phyloP scores from a whole-genome alignment of 345 rosid species.

The Microcos paniculata region DNA sequence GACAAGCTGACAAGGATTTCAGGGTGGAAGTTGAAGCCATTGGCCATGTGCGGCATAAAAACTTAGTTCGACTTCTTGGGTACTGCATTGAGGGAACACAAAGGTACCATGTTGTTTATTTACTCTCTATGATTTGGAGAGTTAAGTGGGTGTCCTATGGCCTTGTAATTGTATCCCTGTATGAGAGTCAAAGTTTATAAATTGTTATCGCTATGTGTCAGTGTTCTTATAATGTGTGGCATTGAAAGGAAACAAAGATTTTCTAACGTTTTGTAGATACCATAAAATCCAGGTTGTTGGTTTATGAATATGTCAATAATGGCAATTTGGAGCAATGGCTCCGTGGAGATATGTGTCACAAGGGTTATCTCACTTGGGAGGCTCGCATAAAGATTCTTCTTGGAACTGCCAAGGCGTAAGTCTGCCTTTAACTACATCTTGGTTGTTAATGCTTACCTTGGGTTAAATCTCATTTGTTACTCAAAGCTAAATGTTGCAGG shows the following conservation, averaged over 20 bases:
- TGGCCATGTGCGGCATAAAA: slow-evolving; percentile 94
- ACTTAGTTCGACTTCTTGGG: slow-evolving; percentile 92
- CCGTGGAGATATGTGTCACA: slow-evolving; percentile 73
- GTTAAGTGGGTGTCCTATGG: neutral
- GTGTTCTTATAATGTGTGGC: neutral
- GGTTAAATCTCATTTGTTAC: slow-evolving; percentile 16
- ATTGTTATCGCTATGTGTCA: neutral
- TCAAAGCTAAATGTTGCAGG: slow-evolving; percentile 36
- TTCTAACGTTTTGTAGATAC: neutral
- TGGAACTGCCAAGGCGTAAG: slow-evolving; percentile 97
- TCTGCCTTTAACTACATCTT: slow-evolving; percentile 1
- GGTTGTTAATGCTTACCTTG: neutral
- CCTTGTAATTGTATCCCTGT: neutral
- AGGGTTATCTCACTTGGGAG: slow-evolving; percentile 90
- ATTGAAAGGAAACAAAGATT: neutral
- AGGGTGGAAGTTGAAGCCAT: slow-evolving; percentile 98
- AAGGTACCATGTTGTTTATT: slow-evolving; percentile 42
- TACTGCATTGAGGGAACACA: slow-evolving; percentile 98
- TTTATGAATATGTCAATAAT: slow-evolving; percentile 87
- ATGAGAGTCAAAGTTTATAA: neutral
- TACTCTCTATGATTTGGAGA: slow-evolving; percentile 1
- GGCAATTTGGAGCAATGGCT: slow-evolving; percentile 98
- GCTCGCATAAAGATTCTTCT: slow-evolving; percentile 80
- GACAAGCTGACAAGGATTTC: slow-evolving; percentile 96
- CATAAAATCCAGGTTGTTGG: slow-evolving; percentile 53